Evolutionary conservation across 2,329 filamentous ascomycete species (phyloP).

Genomic region (Magnaporthiopsis rhizophila): DNA sequence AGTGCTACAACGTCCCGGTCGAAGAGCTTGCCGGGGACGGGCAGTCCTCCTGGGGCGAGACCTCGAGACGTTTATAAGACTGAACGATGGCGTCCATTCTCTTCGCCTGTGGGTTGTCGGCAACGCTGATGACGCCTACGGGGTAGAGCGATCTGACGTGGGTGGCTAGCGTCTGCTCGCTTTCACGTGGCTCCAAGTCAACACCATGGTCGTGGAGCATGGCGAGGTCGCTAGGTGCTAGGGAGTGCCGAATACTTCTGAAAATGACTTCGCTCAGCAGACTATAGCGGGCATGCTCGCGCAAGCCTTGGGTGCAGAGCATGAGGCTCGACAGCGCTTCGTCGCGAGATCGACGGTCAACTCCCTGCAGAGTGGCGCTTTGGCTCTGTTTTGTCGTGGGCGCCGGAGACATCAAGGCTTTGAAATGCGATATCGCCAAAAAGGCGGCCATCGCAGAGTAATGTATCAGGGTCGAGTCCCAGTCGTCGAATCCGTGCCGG

Average conservation of each 20-base stretch:
- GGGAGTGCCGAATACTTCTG: background rate
- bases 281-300: background rate
- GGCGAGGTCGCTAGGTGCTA: background rate
- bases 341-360: background rate
- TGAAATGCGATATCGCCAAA: background rate
- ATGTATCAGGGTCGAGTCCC: slow-evolving; percentile 16
- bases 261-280: background rate
- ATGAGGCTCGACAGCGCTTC: background rate
- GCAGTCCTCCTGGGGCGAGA: too few relatives aligned
- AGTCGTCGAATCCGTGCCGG: slow-evolving; percentile 22
- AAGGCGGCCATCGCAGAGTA: slow-evolving; percentile 6
- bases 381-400: background rate
- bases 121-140: background rate
- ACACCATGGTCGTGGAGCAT: background rate
- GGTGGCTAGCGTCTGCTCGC: background rate
- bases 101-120: background rate
- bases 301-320: background rate
- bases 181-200: background rate
- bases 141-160: background rate
- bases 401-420: background rate
- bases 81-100: background rate
- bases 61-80: background rate
- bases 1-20: too few relatives aligned
- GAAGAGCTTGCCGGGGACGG: too few relatives aligned
- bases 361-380: background rate